phyloP scores from a whole-genome alignment of 257 asterid species.

The Solanum sitiens region DNA sequence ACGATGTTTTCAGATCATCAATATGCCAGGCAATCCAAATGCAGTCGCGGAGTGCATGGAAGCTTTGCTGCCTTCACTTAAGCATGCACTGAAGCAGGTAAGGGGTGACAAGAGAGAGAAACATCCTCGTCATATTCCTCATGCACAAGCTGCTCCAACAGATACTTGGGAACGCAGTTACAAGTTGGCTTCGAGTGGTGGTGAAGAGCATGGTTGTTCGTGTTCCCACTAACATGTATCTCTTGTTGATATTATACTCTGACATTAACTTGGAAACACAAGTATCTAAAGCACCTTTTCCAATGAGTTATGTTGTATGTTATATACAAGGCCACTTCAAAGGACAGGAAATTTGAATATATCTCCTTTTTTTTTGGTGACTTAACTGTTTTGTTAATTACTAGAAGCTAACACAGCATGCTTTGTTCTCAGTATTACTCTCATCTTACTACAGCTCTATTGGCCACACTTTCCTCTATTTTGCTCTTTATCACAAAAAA shows the following conservation, averaged over 20 bases:
- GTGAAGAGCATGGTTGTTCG: conserved; percentile 16
- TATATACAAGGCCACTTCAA: not conserved
- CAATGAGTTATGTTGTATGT: not conserved
- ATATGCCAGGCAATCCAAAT: conserved; percentile 99
- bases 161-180: conserved; percentile 35
- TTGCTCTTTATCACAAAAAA: not conserved
- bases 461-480: not conserved
- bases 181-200: conserved; percentile 14
- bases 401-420: not conserved
- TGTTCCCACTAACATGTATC: conserved; percentile 19
- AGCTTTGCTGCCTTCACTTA: conserved; percentile 83
- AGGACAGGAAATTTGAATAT: not conserved
- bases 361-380: not conserved
- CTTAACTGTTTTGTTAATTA: not conserved
- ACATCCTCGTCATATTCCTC: conserved; percentile 35
- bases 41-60: conserved; percentile 96
- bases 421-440: not conserved
- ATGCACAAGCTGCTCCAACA: conserved; percentile 24
- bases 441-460: not conserved
- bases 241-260: not conserved
- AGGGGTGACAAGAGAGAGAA: conserved; percentile 44
- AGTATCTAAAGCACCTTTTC: not conserved
- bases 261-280: not conserved
- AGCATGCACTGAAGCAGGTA: conserved; percentile 84
- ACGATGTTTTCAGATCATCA: conserved; percentile 48